Conservation (phyloP, 1,139 yeast species). For the Yamadazyma sp. region DNA sequence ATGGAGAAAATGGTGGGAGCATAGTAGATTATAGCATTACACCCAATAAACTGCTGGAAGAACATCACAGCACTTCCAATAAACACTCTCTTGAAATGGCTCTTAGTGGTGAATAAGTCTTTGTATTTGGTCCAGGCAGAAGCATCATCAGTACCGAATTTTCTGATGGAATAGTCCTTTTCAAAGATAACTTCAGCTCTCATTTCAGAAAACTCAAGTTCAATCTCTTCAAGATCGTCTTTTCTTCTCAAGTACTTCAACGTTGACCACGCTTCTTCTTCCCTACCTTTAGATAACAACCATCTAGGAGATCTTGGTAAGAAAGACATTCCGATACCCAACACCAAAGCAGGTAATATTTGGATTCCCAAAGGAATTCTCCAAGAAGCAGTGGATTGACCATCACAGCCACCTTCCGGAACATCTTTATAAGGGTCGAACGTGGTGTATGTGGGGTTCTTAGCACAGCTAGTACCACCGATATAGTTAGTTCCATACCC, state of each 20-base stretch:
- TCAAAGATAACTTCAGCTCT: slow-evolving; percentile 22
- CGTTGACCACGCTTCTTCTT: slow-evolving; percentile 21
- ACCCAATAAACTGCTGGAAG: slow-evolving; percentile 70
- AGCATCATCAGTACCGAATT: slow-evolving; percentile 14
- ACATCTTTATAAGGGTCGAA: slow-evolving; percentile 18
- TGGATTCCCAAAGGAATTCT: slow-evolving; percentile 28
- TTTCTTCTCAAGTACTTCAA: slow-evolving; percentile 20
- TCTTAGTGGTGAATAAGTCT: slow-evolving; percentile 17
- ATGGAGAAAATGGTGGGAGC: slow-evolving; percentile 36
- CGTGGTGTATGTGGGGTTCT: slow-evolving; percentile 8
- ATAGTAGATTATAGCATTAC: slow-evolving; percentile 70
- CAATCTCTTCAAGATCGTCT: slow-evolving; percentile 12
- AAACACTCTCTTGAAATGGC: slow-evolving; percentile 41
- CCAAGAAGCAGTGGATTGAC: slow-evolving; percentile 42
- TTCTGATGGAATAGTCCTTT: slow-evolving; percentile 15
- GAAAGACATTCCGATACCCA: slow-evolving; percentile 18
- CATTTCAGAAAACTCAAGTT: slow-evolving; percentile 20
- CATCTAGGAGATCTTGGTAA: slow-evolving; percentile 25
- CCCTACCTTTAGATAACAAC: slow-evolving; percentile 19
- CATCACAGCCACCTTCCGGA: slow-evolving; percentile 20
- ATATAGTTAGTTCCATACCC: slow-evolving; percentile 52
- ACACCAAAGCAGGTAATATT: slow-evolving; percentile 23
- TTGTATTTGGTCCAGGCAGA: slow-evolving; percentile 16
- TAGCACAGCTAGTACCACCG: slow-evolving; percentile 20
- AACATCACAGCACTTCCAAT: slow-evolving; percentile 65